Base-by-base conservation (phyloP, 176 grass and related monocot genomes). In the Pontederia crassipes region DNA sequence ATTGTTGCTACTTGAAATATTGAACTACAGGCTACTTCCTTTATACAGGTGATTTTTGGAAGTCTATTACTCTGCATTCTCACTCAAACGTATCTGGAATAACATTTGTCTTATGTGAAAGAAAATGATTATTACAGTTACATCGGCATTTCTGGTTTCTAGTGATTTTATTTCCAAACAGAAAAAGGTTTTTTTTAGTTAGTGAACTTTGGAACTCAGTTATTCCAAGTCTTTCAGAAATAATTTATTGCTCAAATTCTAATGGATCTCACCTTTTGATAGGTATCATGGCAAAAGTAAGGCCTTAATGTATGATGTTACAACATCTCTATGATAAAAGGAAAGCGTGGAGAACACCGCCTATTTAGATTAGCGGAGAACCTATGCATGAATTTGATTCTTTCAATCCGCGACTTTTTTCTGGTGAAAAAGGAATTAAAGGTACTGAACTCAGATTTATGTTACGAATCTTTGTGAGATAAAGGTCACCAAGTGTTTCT, bases 381-480 rank as follows among this genome's bases (percentile, higher is more conserved):
- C 80, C 76, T 97, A 69, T 97, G 92, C 74, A 91, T 97, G 87
- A 97, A 97, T 73, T 71, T 97, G 79, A 97, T 97, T 84, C 92
- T 97, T 55, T 97, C 92, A 46, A 78, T 91, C 64, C 80, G 88
- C 66, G 92, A 97, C 67, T 97, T 97, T 71, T 97, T 97, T 80
- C 66, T 97, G 71, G 92, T 97, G 57, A 97, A 97, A 73, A 97
- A 97, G 70, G 92, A 97, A 73, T 66, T 97, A 24, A 97, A 97
- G 92, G 92, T 97, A 40, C 13, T 11, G 58, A 45, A 35, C 28
- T 61, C 28, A 46, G 5, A 9, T 61, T 61, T 12, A 14, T 61
- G 13, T 61, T 29, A 61, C 14, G 11, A 35, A n/a, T 61, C 5
- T 4, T 35, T 45, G 2, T 8, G 16, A 10, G 45, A 32, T 20